Evolutionary conservation across 1,284 basidiomycete species (phyloP), one percentile per base, ranked within the genome.

Genomic region (Rhodotorula sp.): DNA sequence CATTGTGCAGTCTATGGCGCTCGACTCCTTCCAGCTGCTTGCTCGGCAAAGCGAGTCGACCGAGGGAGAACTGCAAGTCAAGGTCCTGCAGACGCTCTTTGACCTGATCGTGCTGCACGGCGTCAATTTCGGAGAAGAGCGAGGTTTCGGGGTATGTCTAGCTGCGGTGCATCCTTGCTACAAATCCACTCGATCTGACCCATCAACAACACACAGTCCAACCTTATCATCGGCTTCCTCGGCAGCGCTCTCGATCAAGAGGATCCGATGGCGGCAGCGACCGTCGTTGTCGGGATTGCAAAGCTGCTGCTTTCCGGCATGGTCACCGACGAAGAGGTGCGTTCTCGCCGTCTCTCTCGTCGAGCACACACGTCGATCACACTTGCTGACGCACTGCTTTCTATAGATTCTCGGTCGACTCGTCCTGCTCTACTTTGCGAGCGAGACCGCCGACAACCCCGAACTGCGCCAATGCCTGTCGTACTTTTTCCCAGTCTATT

Each of bases 401-500:
- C 3, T 30, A 44, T 46, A 94, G 91, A 87, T 95, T 2, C 82
- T 98, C 33, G 86, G 87, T 75, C 88, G 87, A 67, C 85, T 97
- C 3, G 86, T 94, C 2, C 81, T 93, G 44, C 85, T 89, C 30
- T 99, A 95, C 81, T 87, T 98, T 75, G 91, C 91, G 0, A 91
- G 93, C 2, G 88, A 91, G 69, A 96, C 93, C 0, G 84, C 84
- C 20, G 86, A 88, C 53, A 98, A 97, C 78, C 89, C 91, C 77
- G 87, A 93, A 72, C 83, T 98, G 44, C 85, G 93, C 65, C 95
- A 98, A 81, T 97, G 94, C 79, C 83, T 99, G 37, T 89, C 93
- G 26, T 98, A 98, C 82, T 98, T 98, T 84, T 89, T 99, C 82
- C 93, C 94, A 0, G 89, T 94, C 0, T 98, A 92, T 80, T 93